phyloP scores from a whole-genome alignment of 78 protist genomes.

The Creolimax fragrantissima region DNA sequence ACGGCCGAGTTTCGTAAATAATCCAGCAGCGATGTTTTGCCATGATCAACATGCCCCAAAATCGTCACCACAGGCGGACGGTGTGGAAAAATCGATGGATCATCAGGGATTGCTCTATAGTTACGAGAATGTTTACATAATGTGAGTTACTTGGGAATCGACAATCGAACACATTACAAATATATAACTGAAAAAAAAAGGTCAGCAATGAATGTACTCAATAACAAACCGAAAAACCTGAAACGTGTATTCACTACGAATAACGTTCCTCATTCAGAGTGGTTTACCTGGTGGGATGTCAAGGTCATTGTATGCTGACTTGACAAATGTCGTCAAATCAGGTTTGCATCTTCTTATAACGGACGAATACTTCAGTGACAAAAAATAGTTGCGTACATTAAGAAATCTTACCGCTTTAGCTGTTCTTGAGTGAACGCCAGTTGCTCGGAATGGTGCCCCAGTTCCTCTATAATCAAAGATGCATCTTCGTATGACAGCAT shows the following conservation, averaged over 20 bases:
- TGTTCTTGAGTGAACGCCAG: neutral
- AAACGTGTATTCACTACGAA: neutral
- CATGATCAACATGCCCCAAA: conserved; percentile 95
- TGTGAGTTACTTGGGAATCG: neutral
- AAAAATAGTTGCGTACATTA: neutral
- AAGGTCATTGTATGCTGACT: too few relatives aligned
- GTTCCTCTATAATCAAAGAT: neutral
- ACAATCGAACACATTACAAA: neutral
- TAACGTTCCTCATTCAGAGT: too few relatives aligned
- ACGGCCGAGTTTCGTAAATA: conserved; percentile 49
- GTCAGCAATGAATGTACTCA: neutral
- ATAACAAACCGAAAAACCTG: neutral
- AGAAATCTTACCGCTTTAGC: neutral
- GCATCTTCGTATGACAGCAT: neutral
- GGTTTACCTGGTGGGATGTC: too few relatives aligned
- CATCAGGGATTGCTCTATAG: neutral
- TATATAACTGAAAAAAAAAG: neutral
- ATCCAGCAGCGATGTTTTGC: conserved; percentile 86
- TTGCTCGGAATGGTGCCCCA: neutral
- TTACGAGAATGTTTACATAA: neutral
- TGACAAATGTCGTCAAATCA: too few relatives aligned
- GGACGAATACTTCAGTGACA: neutral
- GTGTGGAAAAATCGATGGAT: neutral
- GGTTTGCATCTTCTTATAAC: neutral
- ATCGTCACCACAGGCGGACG: conserved; percentile 83